Conservation (phyloP, 208 protist genomes). For the Herpetomonas tarakana region DNA sequence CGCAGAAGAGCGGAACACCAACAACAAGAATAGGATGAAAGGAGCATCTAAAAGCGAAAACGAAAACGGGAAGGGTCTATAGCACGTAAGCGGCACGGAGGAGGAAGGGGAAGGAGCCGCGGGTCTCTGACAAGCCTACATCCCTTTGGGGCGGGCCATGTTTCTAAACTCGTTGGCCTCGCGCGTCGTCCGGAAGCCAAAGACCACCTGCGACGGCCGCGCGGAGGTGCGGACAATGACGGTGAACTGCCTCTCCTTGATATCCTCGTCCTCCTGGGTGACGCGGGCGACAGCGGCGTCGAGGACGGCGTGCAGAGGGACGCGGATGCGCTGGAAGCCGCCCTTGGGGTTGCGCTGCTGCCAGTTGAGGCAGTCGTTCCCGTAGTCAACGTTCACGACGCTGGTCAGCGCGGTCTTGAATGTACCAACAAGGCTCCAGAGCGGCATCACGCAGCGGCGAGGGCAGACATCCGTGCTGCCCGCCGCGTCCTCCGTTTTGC, state of each 20-base stretch:
- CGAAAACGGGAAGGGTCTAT: too few relatives aligned
- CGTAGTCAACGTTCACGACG: conserved; percentile 61
- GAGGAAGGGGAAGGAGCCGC: too few relatives aligned
- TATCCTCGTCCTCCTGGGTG: conserved; percentile 39
- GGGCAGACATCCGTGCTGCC: neutral
- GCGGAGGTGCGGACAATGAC: conserved; percentile 59
- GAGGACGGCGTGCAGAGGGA: conserved; percentile 36
- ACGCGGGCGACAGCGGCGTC: conserved; percentile 46
- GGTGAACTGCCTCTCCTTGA: conserved; percentile 50
- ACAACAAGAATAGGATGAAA: too few relatives aligned
- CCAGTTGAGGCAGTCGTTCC: conserved; percentile 61
- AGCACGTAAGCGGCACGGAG: too few relatives aligned
- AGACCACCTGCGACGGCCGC: conserved; percentile 76
- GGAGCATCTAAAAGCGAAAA: too few relatives aligned
- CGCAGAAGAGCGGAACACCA: too few relatives aligned
- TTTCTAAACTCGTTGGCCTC: conserved; percentile 56
- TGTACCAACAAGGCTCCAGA: conserved; percentile 81
- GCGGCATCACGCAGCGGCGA: conserved; percentile 51
- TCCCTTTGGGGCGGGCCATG: conserved; percentile 17
- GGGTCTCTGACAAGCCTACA: too few relatives aligned
- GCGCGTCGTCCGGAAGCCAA: conserved; percentile 55
- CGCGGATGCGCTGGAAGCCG: conserved; percentile 57
- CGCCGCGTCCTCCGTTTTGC: neutral
- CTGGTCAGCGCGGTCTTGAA: conserved; percentile 67
- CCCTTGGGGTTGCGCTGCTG: conserved; percentile 67